A percentile compares a stretch with the other conserved stretches of the same genome.
phyloP scores from a whole-genome alignment of 805 yeast species.

The Candida silvicultrix region DNA sequence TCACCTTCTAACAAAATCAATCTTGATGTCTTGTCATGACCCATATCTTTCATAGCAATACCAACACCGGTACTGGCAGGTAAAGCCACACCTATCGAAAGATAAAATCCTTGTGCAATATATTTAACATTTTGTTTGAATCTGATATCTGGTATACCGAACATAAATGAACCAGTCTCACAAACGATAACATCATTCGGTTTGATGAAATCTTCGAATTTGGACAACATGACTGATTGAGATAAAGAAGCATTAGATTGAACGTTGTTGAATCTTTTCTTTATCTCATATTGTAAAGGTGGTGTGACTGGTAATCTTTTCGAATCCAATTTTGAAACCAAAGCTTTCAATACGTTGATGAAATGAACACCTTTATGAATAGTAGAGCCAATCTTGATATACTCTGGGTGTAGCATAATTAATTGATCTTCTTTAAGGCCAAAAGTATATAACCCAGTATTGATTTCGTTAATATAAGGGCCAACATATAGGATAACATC shows the following conservation, averaged over 20 bases:
- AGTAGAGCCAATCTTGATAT: slow-evolving; percentile 40
- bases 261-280: slow-evolving; percentile 17
- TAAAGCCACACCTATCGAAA: slow-evolving; percentile 84
- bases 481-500: slow-evolving; percentile 75
- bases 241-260: slow-evolving; percentile 31
- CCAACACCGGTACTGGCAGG: slow-evolving; percentile 85
- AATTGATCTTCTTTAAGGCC: slow-evolving; percentile 35
- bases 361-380: slow-evolving; percentile 38
- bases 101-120: slow-evolving; percentile 67
- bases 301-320: slow-evolving; percentile 15
- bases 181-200: slow-evolving; percentile 68
- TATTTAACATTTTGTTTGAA: slow-evolving; percentile 48
- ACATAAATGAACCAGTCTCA: slow-evolving; percentile 82
- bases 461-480: slow-evolving; percentile 57
- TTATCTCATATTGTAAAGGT: slow-evolving; percentile 12
- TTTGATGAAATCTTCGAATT: slow-evolving; percentile 37
- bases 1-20: slow-evolving; percentile 80
- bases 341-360: slow-evolving; percentile 39
- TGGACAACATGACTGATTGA: slow-evolving; percentile 37
- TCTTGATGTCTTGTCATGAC: slow-evolving; percentile 35
- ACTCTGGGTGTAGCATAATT: slow-evolving; percentile 47
- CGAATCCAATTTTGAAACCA: slow-evolving; percentile 32
- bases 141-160: slow-evolving; percentile 62
- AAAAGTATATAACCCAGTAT: slow-evolving; percentile 59
- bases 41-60: slow-evolving; percentile 57